phyloP scores from a whole-genome alignment of 805 yeast genomes.

The Candida coquimbonensis region DNA sequence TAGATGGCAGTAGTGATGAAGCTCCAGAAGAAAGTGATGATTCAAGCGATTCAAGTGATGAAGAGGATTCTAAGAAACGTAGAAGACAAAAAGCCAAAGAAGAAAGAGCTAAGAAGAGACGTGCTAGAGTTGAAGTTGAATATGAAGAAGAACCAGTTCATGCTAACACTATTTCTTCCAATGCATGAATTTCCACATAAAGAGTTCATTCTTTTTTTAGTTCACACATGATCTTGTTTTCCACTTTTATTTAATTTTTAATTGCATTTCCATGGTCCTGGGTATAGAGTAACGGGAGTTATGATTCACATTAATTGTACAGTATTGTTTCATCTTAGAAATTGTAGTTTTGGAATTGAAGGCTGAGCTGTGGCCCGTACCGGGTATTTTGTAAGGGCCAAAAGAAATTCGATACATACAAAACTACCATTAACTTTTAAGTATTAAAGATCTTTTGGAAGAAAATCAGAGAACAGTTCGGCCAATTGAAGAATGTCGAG shows the following conservation, averaged over 20 bases:
- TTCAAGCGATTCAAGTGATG: constrained; percentile 33
- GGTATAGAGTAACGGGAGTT: not conserved
- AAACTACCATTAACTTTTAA: too few species aligned
- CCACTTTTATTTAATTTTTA: not conserved
- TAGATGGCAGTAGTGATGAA: constrained; percentile 45
- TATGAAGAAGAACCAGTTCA: constrained; percentile 63
- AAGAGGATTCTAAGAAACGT: constrained; percentile 29
- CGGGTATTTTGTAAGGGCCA: not conserved
- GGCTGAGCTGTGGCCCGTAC: not conserved
- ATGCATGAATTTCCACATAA: not conserved
- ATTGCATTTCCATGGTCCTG: constrained; percentile 3
- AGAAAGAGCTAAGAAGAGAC: constrained; percentile 41
- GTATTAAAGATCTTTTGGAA: too few species aligned
- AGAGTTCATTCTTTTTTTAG: too few species aligned
- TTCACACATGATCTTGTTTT: not conserved
- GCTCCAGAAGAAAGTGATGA: constrained; percentile 27
- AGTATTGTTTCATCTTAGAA: not conserved
- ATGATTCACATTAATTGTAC: constrained; percentile 1
- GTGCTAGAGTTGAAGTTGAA: constrained; percentile 75
- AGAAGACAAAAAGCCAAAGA: constrained; percentile 31
- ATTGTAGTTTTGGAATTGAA: not conserved
- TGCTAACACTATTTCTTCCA: constrained; percentile 13
- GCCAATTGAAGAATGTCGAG: not conserved
- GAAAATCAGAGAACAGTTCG: too few species aligned
- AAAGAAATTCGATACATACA: not conserved